These are phyloP conservation scores for Linum usitatissimum DNA, from an alignment of 345 rosid species.

Conservation along the genomic window DNA sequence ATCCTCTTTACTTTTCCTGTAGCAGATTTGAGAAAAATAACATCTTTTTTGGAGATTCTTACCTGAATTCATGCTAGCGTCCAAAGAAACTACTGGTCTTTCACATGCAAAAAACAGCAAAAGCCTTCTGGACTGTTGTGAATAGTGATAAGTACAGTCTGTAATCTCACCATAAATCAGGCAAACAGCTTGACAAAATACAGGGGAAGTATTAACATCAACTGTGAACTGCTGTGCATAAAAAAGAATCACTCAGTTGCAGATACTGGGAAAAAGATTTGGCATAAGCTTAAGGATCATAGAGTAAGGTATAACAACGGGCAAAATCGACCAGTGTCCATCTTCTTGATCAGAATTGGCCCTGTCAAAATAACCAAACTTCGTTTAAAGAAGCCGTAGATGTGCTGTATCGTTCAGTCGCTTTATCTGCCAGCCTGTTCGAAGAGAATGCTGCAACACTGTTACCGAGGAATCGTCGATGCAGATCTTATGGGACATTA, in stretches of 20 bases:
- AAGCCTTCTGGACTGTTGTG: not conserved
- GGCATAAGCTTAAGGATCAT: slow-evolving; percentile 16
- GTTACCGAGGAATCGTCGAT: slow-evolving; percentile 89
- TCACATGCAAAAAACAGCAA: slow-evolving; percentile 18
- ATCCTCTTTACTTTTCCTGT: slow-evolving; percentile 1
- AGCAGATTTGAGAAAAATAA: not conserved
- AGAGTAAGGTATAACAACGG: slow-evolving; percentile 24
- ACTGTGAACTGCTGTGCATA: slow-evolving; percentile 17
- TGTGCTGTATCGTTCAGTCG: slow-evolving; percentile 78
- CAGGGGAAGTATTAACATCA: slow-evolving; percentile 17
- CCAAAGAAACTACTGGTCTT: not conserved
- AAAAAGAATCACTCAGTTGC: slow-evolving; percentile 30
- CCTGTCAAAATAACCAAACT: slow-evolving; percentile 11
- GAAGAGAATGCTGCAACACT: slow-evolving; percentile 70
- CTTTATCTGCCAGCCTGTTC: slow-evolving; percentile 89
- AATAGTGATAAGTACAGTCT: not conserved
- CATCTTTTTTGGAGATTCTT: slow-evolving; percentile 9
- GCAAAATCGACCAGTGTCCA: slow-evolving; percentile 11
- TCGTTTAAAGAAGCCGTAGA: slow-evolving; percentile 66
- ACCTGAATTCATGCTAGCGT: not conserved
- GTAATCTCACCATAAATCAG: not conserved
- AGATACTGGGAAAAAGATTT: slow-evolving; percentile 15
- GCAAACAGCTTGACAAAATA: slow-evolving; percentile 7
- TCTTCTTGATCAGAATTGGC: slow-evolving; percentile 5
- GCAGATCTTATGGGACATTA: slow-evolving; percentile 60